phyloP scores from a whole-genome alignment of 106 monocot genomes.

The Alisma plantagoaquatica region DNA sequence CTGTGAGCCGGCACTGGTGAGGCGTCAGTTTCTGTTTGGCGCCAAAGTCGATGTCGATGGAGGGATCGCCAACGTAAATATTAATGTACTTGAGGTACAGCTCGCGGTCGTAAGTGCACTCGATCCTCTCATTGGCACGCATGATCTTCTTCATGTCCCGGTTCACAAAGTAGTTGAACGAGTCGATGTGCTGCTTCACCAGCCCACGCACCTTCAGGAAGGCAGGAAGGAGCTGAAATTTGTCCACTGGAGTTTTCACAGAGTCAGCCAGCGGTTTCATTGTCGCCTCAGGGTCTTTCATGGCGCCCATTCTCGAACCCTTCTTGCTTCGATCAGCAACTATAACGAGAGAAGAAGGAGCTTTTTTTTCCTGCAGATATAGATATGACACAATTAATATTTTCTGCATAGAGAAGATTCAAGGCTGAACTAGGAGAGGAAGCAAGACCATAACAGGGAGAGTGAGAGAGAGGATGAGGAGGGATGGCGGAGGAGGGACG shows the following conservation, averaged over 20 bases:
- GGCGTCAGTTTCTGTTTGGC: constrained; percentile 29
- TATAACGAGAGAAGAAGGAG: no score
- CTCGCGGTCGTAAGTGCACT: constrained; percentile 24
- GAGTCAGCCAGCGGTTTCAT: constrained; percentile 42
- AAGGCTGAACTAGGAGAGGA: no score
- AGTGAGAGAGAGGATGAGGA: no score
- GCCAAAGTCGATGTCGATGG: constrained; percentile 16
- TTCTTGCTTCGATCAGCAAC: no score
- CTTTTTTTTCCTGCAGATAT: no score
- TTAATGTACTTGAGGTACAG: constrained; percentile 65
- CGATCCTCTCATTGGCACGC: constrained; percentile 62
- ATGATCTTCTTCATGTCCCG: constrained; percentile 82
- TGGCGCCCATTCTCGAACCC: no score
- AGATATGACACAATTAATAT: no score
- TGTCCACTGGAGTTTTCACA: constrained; percentile 55
- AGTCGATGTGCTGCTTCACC: constrained; percentile 91
- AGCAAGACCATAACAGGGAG: no score
- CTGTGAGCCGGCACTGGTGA: constrained; percentile 73
- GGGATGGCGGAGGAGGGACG: no score
- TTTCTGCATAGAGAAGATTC: no score
- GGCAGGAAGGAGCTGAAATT: constrained; percentile 71
- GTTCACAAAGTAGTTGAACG: constrained; percentile 75
- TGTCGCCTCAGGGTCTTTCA: no score
- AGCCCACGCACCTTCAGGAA: constrained; percentile 92
- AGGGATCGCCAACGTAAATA: constrained; percentile 48